Evolutionary conservation across 2,329 filamentous ascomycete species (phyloP), one percentile per base, ranked within the genome.

Genomic region (Exophiala dermatitidis): DNA sequence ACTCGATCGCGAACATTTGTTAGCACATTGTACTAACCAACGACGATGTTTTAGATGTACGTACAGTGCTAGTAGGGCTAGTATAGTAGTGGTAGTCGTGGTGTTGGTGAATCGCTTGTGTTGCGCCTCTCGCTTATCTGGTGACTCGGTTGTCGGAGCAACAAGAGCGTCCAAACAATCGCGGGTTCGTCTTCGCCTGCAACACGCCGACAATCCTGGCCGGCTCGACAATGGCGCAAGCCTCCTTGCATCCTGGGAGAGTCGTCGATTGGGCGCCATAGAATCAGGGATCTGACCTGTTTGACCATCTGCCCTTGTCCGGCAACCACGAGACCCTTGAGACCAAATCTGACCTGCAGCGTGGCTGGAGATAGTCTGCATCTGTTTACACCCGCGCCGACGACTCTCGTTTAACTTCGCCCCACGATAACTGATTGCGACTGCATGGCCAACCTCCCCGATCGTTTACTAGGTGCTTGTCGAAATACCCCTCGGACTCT

Each of bases 291-390:
- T 29, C 31, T 44, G 19, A 28, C 28, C n/a, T 12, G 42, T 42
- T 29, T 37, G 31, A 53, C 50, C 57, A 34, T 38, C 38, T 28
- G 30, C 19, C 19, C 19, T 19, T 19, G 19, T 19, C 19, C 19
- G 19, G 19, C 52, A 54, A 46, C 37, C 49, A 33, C 48, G 43
- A 34, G 34, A 53, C 50, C 52, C 57, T 59, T 7, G 19, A 40
- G 5, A 32, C 31, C 29, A 42, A 8, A 30, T 33, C 46, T 31
- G 42, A 38, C 44, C 36, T 50, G 28, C 46, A 26, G 44, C 44
- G 53, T 54, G 54, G 53, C 57, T 57, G 54, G 53, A n/a, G 42
- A 12, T 45, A 28, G n/a, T 40, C 38, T 50, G 56, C 53, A 42
- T 54, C 37, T 54, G 52, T 54, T 54, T 50, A 54, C 52, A 48